Base-by-base conservation (phyloP, 306 rosid genomes). In the Ormosia semicastrata region DNA sequence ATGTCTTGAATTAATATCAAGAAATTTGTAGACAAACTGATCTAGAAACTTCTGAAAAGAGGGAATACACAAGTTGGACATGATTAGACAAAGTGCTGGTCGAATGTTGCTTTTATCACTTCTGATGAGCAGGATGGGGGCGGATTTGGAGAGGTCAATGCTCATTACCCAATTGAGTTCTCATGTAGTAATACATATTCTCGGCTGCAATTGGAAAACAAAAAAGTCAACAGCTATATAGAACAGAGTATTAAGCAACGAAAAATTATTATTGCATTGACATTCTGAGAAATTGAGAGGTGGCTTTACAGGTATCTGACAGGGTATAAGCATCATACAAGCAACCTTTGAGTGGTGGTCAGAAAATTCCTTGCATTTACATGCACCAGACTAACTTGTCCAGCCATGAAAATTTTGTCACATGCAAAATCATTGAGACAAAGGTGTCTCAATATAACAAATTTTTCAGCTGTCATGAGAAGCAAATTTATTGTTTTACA, bases 181-280 rank as follows among this genome's bases (percentile, higher is more conserved):
- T 95, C 97, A 14, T 95, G 99, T 82, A 95, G 85, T 40, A 95
- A 71, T 10, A 95, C 99, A 85, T 95, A 95, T 82, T 95, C 99
- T 79, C 98, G 99, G 90, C 99, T 95, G 91, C 89, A 92, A 82
- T 82, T 46, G 41, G 9, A 69, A 69, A 69, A 44, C 13, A 65
- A 14, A 44, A 10, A n/a, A 6, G 33, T 75, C 14, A 56, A 57
- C 13, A 66, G 60, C 62, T 13, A 34, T 33, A 34, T 10, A 66
- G 11, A 60, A 60, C 4, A 34, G 6, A 39, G 58, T 66, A 66
- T 6, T n/a, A 29, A 39, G 37, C 12, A 53, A 41, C 43, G 62
- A 39, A 13, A 74, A 67, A 7, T 29, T 6, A 44, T 44, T 18
- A 44, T 56, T 18, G 54, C 46, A 2, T 40, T 13, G 32, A 37